phyloP scores from a whole-genome alignment of 2,329 filamentous ascomycete genomes.

The Calonectria crousiana region DNA sequence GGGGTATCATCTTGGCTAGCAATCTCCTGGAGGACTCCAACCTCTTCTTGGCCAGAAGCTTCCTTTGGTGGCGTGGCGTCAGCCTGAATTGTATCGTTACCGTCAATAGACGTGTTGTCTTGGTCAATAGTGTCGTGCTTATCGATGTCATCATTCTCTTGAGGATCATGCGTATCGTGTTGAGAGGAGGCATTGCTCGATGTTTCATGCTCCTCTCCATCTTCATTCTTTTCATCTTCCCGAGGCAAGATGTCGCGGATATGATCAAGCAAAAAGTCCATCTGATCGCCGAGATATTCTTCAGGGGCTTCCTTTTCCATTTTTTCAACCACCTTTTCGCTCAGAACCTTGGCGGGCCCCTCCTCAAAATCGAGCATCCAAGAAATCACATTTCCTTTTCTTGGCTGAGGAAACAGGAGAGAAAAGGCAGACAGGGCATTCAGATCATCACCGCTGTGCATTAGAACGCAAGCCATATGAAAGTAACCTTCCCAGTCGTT shows the following conservation, averaged over 20 bases:
- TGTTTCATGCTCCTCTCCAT: neutral
- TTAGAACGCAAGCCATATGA: neutral
- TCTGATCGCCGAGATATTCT: neutral
- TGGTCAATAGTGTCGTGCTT: neutral
- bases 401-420: neutral
- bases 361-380: neutral
- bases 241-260: neutral
- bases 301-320: neutral
- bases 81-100: no score
- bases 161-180: neutral
- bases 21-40: neutral
- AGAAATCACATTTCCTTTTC: neutral
- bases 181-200: neutral
- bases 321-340: neutral
- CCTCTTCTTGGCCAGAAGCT: neutral
- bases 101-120: neutral
- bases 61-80: no score
- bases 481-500: neutral
- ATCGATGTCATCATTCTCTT: neutral
- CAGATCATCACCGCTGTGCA: neutral
- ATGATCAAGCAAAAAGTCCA: neutral
- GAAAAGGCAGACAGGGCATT: neutral
- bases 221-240: neutral
- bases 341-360: neutral
- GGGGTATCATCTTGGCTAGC: neutral